Percentiles rank a stretch among this genome's conserved stretches.
Evolutionary conservation across 2,329 filamentous ascomycete species (phyloP).

Genomic region (Colletotrichum cuscutae): DNA sequence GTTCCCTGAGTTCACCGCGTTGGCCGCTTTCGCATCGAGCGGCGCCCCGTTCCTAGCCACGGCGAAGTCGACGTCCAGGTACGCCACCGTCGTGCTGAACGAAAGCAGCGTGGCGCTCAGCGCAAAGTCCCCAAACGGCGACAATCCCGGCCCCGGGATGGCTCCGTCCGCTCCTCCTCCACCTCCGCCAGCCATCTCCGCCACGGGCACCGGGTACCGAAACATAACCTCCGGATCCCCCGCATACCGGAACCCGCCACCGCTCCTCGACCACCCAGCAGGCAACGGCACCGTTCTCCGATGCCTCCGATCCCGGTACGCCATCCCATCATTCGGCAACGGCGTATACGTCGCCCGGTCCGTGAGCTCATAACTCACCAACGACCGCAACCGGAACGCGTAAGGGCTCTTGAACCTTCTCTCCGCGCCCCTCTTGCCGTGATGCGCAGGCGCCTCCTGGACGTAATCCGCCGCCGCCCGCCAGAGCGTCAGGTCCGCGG

Average conservation of each 20-base stretch:
- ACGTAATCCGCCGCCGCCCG: constrained; percentile 55
- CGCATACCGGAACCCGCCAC: constrained; percentile 49
- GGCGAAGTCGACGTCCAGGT: constrained; percentile 53
- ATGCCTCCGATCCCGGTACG: constrained; percentile 50
- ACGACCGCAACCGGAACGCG: constrained; percentile 50
- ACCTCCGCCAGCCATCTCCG: constrained; percentile 36
- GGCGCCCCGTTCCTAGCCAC: constrained; percentile 39
- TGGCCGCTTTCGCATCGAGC: constrained; percentile 43
- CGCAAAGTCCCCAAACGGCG: constrained; percentile 17
- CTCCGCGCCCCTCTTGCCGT: constrained; percentile 43
- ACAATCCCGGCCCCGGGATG: background rate
- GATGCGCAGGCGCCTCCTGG: constrained; percentile 45
- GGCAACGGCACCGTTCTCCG: constrained; percentile 45
- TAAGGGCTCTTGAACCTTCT: constrained; percentile 50
- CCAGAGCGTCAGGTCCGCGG: constrained; percentile 55
- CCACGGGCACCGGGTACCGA: constrained; percentile 52
- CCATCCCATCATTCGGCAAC: constrained; percentile 49
- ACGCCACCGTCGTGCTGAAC: constrained; percentile 51
- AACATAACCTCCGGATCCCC: constrained; percentile 52
- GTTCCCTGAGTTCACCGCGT: constrained; percentile 15
- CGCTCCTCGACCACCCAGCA: constrained; percentile 51
- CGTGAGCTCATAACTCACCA: constrained; percentile 52
- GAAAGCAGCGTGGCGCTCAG: constrained; percentile 43
- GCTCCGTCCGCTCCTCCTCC: constrained; percentile 35
- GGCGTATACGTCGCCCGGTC: constrained; percentile 48